Evolutionary conservation across 139 green algal genomes (phyloP).

Genomic region (Micromonas commoda): DNA sequence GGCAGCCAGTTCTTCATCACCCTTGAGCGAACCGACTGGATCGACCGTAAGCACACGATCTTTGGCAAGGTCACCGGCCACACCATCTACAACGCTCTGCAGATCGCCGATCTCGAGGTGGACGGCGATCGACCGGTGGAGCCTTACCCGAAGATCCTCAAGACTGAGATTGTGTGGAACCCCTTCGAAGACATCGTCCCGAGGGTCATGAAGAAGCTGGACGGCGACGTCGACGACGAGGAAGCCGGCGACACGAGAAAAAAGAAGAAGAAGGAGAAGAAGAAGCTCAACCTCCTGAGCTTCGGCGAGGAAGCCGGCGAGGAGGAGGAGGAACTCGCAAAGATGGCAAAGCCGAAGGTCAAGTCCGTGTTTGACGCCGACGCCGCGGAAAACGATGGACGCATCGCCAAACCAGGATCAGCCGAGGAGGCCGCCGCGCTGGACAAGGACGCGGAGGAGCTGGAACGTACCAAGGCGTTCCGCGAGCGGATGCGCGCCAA

Average conservation of each 20-base stretch:
- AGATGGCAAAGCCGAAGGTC: conserved; percentile 42
- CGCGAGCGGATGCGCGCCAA: background rate
- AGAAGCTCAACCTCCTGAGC: conserved; percentile 61
- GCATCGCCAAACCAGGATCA: background rate
- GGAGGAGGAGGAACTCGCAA: conserved; percentile 47
- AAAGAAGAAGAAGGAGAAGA: conserved; percentile 28
- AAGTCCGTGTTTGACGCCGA: conserved; percentile 18
- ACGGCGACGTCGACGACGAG: conserved; percentile 29
- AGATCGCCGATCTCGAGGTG: conserved; percentile 78
- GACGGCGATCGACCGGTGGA: conserved; percentile 57
- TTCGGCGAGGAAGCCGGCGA: conserved; percentile 71
- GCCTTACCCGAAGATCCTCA: conserved; percentile 50
- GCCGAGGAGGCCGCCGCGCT: background rate
- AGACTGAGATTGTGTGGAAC: conserved; percentile 76
- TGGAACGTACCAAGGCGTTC: background rate
- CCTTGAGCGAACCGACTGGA: conserved; percentile 57
- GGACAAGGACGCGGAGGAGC: background rate
- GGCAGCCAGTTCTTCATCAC: conserved; percentile 87
- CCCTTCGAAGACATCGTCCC: conserved; percentile 92
- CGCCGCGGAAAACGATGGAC: background rate
- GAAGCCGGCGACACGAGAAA: conserved; percentile 20
- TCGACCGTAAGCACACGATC: conserved; percentile 87
- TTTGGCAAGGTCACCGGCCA: conserved; percentile 82
- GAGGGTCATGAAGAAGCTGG: conserved; percentile 38
- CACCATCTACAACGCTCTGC: conserved; percentile 85